Base-by-base conservation (phyloP, 2,329 filamentous ascomycete genomes). In the Pseudogymnoascus sp. region DNA sequence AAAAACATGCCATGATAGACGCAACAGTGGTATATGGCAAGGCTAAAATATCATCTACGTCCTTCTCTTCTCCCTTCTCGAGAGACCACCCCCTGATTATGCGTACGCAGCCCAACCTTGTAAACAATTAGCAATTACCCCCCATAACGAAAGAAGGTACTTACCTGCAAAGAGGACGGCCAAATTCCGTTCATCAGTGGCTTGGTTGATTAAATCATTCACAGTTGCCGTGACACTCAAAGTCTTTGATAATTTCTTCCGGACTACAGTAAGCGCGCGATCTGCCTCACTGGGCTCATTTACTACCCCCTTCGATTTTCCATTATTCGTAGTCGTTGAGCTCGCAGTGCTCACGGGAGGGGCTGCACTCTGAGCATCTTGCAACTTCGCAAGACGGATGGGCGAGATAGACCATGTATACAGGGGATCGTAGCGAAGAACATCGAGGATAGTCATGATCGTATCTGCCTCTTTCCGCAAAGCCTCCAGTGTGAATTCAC, bases 391-490 rank as follows among this genome's bases (percentile, higher is more conserved):
- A 62, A 87, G 74, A 18, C 85, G 79, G 35, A 87, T 77, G 0
- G 85, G 85, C 9, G 90, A 94, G 61, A 97, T 86, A 36, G 90
- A 93, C 94, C 94, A 99, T 63, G 86, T 94, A 74, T 97, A 96
- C 64, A 99, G 77, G 1, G 94, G 95, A 79, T 99, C 94, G 74
- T 97, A 97, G n/a, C 95, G 88, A 63, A 99, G 78, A 20, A 99
- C 95, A 71, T 99, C 95, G 18, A 99, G 84, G 60, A 99, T 92
- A 0, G 94, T 97, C 92, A 97, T 97, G 76, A 99, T 99, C 47
- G 89, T 92, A 72, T 96, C 95, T 11, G 90, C 90, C 73, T 99
- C 94, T 69, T 96, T 89, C n/a, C 94, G 87, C 36, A 99, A 79
- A 1, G 95, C 92, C 64, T 97, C 92, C 33, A 99, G 84, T 0